These are phyloP conservation scores for Flaveria linearis DNA, from an alignment of 129 eudicot species.

Conservation along the genomic window DNA sequence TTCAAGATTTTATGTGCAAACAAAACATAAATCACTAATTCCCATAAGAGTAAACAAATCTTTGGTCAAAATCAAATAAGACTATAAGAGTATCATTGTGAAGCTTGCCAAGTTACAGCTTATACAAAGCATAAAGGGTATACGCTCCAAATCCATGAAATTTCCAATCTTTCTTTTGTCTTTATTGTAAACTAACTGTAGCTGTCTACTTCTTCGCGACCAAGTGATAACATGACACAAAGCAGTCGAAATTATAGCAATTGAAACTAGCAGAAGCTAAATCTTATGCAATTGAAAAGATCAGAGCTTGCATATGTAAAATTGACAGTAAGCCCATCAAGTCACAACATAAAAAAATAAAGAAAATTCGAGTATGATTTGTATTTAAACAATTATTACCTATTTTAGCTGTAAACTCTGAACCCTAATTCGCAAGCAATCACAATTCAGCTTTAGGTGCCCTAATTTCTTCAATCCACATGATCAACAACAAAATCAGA, in stretches of 20 bases:
- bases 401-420: slow-evolving; percentile 2
- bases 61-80: not conserved
- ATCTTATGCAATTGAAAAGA: slow-evolving; percentile 1
- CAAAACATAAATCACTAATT: not conserved
- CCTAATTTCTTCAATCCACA: slow-evolving; percentile 3
- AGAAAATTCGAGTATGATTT: not conserved
- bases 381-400: not conserved
- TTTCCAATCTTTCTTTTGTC: no score
- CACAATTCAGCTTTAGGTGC: slow-evolving; percentile 10
- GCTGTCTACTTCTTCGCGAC: no score
- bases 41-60: not conserved
- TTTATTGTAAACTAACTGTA: no score
- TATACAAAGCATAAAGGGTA: no score
- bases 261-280: slow-evolving; percentile 11
- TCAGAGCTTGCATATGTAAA: not conserved
- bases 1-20: slow-evolving; percentile 9
- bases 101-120: no score
- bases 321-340: slow-evolving; percentile 6
- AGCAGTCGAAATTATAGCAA: not conserved
- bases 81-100: no score
- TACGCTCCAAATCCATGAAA: no score
- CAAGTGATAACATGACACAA: no score
- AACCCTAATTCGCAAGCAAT: slow-evolving; percentile 29
- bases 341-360: not conserved
- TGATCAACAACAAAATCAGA: not conserved